Evolutionary conservation across 129 eudicot genomes (phyloP), one percentile per base, ranked within the genome.

Genomic region (Apium graveolens): DNA sequence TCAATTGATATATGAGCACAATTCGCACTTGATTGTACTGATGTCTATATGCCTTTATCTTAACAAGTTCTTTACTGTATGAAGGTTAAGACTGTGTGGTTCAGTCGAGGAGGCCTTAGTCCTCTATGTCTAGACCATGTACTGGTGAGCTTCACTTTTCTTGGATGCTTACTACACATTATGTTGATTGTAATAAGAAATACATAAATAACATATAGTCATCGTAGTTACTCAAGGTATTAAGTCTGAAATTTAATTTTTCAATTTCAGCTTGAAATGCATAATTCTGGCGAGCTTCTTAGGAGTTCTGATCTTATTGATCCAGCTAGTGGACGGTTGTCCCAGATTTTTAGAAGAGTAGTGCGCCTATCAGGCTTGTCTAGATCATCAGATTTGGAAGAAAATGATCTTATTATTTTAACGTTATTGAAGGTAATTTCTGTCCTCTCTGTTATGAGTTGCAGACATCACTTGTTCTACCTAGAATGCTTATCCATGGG

Each of bases 111-210:
- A 31, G 97, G 91, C 65, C 78, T 95, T 80, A 71, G 83, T 53
- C 99, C 99, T 72, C 81, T 92, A 73, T 91, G 97, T 89, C 86
- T 92, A 44, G 91, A 90, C 35, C 87, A 80, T 80, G 95, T 95
- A 39, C 88, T 95, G 80, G 89, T 91, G 76, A 81, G 93, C 24
- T 70, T 71, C 55, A 70, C 63, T 34, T 63, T 4, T 1, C 16
- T n/a, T 63, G 14, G 9, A 77, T 21, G n/a, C 9, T 39, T 8
- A 41, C 49, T 63, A 42, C 74, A n/a, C 11, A 57, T 9, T 77
- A 38, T 44, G 37, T 18, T 1, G 31, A 6, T 55, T 24, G 2
- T 21, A 1, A 10, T 7, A 24, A 55, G 6, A 24, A 21, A 24
- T 7, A 55, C 0, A 55, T 6, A 6, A 7, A 24, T 5, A 26